Percentiles rank a stretch among this genome's conserved stretches.
Conservation (phyloP, 345 rosid species). For the Geranium brycei region DNA sequence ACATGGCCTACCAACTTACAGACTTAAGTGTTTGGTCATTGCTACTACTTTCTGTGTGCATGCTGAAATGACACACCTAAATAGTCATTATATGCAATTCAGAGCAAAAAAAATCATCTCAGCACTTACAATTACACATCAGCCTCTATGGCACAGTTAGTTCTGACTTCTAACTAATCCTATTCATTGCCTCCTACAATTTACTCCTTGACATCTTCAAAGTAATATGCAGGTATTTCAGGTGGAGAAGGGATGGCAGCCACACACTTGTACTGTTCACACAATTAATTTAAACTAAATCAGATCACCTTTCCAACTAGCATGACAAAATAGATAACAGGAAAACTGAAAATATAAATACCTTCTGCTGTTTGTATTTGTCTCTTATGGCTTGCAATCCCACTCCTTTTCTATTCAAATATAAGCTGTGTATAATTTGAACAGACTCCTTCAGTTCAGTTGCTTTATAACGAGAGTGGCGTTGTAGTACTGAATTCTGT, state of each 20-base stretch:
- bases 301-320: neutral
- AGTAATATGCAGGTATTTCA: conserved; percentile 27
- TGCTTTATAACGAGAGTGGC: conserved; percentile 37
- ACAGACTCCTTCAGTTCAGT: conserved; percentile 38
- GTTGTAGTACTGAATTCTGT: conserved; percentile 30
- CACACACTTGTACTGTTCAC: conserved; percentile 39
- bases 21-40: too few species aligned
- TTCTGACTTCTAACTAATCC: too few species aligned
- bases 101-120: too few species aligned
- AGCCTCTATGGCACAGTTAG: too few species aligned
- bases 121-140: too few species aligned
- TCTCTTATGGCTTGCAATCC: conserved; percentile 34
- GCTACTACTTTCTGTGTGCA: too few species aligned
- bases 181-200: neutral
- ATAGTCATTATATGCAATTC: too few species aligned
- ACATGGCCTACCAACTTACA: too few species aligned
- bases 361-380: conserved; percentile 54
- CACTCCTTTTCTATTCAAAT: conserved; percentile 28
- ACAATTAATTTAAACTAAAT: neutral
- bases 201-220: conserved; percentile 17
- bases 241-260: conserved; percentile 31
- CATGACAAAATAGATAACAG: neutral
- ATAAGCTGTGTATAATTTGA: conserved; percentile 30
- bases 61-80: too few species aligned
- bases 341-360: conserved; percentile 6